Evolutionary conservation across 805 yeast genomes (phyloP), one percentile per base, ranked within the genome.

Genomic region (Candida montana): DNA sequence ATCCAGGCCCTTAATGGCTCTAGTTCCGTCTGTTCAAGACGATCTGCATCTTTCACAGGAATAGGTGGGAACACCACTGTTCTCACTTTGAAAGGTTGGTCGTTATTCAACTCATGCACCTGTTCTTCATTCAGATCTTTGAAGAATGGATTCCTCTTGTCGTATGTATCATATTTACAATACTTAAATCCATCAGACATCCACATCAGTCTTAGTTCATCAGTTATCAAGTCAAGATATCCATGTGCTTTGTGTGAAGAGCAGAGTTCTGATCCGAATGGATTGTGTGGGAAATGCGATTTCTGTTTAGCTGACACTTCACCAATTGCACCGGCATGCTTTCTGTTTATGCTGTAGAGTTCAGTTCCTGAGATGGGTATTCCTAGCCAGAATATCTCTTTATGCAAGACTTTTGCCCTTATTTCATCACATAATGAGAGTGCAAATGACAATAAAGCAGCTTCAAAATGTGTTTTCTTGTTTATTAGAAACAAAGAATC

Each of bases 191-290:
- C 83, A 1, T 81, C 73, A 46, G 76, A 77, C 44, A 77, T 68
- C 82, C 82, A 77, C 2, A 75, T 49, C 20, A 77, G 51, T 1
- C 51, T 57, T 73, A 50, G 49, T 71, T 70, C 59, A 30, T 60
- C 62, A 4, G 33, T 19, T 11, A 16, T 11, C 31, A 60, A 55
- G 12, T 33, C 17, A 6, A 32, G 10, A 13, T 36, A 33, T 1
- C 77, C 54, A 55, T 77, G 83, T 4, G 75, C 80, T 1, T 82
- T 82, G 50, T 76, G 81, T 28, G 74, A 74, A 2, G 79, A 67
- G 50, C 81, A 77, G 16, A 76, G 47, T 52, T 75, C 79, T 10
- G 37, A 40, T 7, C 31, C 5, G 17, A 10, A 18, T 31, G 26
- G 23, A 30, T 33, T 16, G 2, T 24, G 19, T 15, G 40, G 41